Evolutionary conservation across 2,329 filamentous ascomycete species (phyloP), one percentile per base, ranked within the genome.

Genomic region (Fusarium caatingaense): DNA sequence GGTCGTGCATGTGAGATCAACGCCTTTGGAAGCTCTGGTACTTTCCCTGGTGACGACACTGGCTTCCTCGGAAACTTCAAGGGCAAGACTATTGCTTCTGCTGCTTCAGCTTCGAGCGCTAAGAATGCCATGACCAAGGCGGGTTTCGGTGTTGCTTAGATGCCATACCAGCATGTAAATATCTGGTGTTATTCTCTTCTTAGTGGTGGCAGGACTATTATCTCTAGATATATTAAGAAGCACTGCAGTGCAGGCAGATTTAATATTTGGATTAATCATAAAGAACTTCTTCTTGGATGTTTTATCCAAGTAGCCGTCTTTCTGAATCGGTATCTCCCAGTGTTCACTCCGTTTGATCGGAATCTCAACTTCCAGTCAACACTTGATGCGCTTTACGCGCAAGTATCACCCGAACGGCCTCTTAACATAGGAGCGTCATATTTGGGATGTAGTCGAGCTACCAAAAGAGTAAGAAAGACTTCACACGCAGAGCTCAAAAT

Each of bases 1-100:
- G 85, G 86, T 62, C 85, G 80, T 60, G 75, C 71, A 45, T 89
- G 87, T 77, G 74, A 84, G 78, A 18, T 80, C 56, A 89, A 89
- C 77, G 80, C 80, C 42, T 84, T 82, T 67, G 80, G 80, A 48
- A 77, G 69, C 74, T 82, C 80, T 4, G 81, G 80, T 20, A 74
- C 74, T 37, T 79, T 85, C 56, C 67, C 55, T 41, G 77, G 80
- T 53, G 73, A 78, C n/a, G 83, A 86, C 72, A 82, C 83, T 13
- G 77, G 75, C 49, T 85, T 89, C 79, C 74, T 89, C 48, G 51
- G 71, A 55, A 80, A 84, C 72, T 88, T 88, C 76, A 76, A 78
- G 49, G 85, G 85, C 64, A 86, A 87, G 82, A 85, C 81, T 63
- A 75, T 88, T 67, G 87, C 87, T 15, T 71, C 79, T 60, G 83